Percentiles rank a stretch among this genome's conserved stretches.
Conservation (phyloP, 1,139 yeast genomes). For the Geotrichum histeridarum region DNA sequence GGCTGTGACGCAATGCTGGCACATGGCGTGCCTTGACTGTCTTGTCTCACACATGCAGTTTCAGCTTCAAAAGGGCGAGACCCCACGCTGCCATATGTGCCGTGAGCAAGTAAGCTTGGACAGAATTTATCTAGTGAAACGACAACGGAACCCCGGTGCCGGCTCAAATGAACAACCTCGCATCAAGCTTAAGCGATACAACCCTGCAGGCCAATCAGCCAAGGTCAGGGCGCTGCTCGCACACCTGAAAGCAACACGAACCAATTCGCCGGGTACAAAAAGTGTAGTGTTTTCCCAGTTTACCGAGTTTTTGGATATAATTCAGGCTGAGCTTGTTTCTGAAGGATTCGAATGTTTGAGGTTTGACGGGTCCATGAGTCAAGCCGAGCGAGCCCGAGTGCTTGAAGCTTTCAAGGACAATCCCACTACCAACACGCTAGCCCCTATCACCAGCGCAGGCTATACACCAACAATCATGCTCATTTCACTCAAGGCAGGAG, state of each 20-base stretch:
- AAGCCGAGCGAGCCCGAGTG: constrained; percentile 61
- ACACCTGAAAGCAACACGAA: constrained; percentile 52
- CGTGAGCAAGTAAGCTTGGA: constrained; percentile 33
- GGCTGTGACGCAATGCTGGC: constrained; percentile 74
- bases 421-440: constrained; percentile 35
- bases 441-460: not conserved
- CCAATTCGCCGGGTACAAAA: constrained; percentile 59
- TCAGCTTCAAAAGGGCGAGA: constrained; percentile 33
- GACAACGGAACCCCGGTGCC: constrained; percentile 14
- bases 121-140: constrained; percentile 30
- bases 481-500: constrained; percentile 86
- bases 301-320: constrained; percentile 72
- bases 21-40: constrained; percentile 70
- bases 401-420: constrained; percentile 49
- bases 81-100: constrained; percentile 40
- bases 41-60: constrained; percentile 59
- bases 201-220: constrained; percentile 45
- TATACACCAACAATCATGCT: constrained; percentile 46
- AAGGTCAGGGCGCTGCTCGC: constrained; percentile 66
- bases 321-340: constrained; percentile 53
- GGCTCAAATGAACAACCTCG: not conserved
- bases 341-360: constrained; percentile 50
- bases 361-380: constrained; percentile 75
- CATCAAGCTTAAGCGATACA: constrained; percentile 16
- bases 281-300: constrained; percentile 90